A percentile compares a stretch with the other conserved stretches of the same genome.
Evolutionary conservation across 2,329 filamentous ascomycete species (phyloP).

Genomic region (Thelonectria blattea): DNA sequence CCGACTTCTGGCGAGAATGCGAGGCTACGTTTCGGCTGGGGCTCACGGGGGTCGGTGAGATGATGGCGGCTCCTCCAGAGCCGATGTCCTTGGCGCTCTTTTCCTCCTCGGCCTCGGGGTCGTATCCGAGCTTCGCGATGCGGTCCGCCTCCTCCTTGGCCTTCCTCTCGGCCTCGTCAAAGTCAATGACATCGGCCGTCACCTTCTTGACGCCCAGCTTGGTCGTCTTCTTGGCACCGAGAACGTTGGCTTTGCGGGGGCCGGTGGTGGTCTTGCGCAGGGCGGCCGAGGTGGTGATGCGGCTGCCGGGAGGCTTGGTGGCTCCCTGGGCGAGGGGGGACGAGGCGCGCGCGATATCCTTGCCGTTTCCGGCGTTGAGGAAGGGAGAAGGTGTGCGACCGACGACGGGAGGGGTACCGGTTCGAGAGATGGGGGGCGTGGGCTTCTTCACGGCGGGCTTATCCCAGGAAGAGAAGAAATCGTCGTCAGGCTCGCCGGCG

Average conservation of each 20-base stretch:
- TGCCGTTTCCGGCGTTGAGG: conserved; percentile 77
- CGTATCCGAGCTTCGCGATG: conserved; percentile 93
- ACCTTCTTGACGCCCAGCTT: conserved; percentile 96
- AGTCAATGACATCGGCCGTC: conserved; percentile 81
- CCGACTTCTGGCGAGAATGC: conserved; percentile 65
- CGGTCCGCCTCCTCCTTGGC: conserved; percentile 97
- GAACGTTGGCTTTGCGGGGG: conserved; percentile 82
- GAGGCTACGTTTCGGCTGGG: conserved; percentile 65
- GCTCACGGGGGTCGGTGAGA: conserved; percentile 76
- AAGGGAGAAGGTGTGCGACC: conserved; percentile 90
- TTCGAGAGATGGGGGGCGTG: conserved; percentile 90
- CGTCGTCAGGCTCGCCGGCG: conserved; percentile 85
- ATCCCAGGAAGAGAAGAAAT: conserved; percentile 99
- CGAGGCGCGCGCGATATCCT: conserved; percentile 75
- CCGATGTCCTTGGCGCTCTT: conserved; percentile 52
- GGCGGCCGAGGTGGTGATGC: conserved; percentile 79
- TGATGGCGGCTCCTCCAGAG: conserved; percentile 65
- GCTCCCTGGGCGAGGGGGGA: conserved; percentile 77
- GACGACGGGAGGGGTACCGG: conserved; percentile 80
- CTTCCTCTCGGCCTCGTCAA: conserved; percentile 96
- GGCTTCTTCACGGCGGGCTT: conserved; percentile 97
- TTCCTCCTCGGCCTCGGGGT: conserved; percentile 82
- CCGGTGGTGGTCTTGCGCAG: conserved; percentile 76
- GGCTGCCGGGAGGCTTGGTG: conserved; percentile 67
- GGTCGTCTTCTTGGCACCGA: conserved; percentile 79